Evolutionary conservation across 2,329 filamentous ascomycete species (phyloP).

Genomic region (Fulvia fulva): DNA sequence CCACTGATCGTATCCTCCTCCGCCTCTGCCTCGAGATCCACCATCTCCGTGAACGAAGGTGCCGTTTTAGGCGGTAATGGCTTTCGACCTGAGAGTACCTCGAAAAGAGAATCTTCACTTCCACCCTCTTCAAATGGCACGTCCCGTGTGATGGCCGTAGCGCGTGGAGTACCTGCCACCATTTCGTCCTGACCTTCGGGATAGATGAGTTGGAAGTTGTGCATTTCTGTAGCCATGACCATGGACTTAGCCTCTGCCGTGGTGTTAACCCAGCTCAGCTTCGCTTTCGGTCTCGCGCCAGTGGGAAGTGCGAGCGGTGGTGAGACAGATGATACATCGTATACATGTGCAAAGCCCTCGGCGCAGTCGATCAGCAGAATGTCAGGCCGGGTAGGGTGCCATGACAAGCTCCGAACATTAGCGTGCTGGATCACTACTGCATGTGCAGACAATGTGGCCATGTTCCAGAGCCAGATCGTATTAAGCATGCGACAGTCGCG

Average conservation of each 20-base stretch:
- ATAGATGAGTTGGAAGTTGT: slow-evolving; percentile 39
- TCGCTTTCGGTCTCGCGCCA: slow-evolving; percentile 6
- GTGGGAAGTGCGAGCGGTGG: slow-evolving; percentile 22
- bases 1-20: slow-evolving; percentile 25
- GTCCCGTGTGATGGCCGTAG: slow-evolving; percentile 15
- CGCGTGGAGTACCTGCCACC: background rate
- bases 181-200: slow-evolving; percentile 34
- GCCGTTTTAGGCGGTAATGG: slow-evolving; percentile 35
- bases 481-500: slow-evolving; percentile 34
- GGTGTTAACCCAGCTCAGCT: slow-evolving; percentile 22
- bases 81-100: slow-evolving; percentile 46
- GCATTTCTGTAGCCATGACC: slow-evolving; percentile 36
- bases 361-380: slow-evolving; percentile 43
- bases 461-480: slow-evolving; percentile 48
- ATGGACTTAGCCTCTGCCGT: slow-evolving; percentile 27
- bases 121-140: slow-evolving; percentile 32
- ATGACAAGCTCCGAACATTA: slow-evolving; percentile 41
- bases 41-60: slow-evolving; percentile 30
- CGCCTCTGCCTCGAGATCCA: slow-evolving; percentile 29
- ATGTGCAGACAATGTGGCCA: slow-evolving; percentile 35
- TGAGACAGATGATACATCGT: slow-evolving; percentile 24
- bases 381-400: slow-evolving; percentile 39
- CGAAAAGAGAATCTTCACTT: slow-evolving; percentile 46
- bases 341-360: slow-evolving; percentile 40
- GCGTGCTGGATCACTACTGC: slow-evolving; percentile 44